phyloP scores from a whole-genome alignment of 129 eudicot species.

The Helianthus tuberosus region DNA sequence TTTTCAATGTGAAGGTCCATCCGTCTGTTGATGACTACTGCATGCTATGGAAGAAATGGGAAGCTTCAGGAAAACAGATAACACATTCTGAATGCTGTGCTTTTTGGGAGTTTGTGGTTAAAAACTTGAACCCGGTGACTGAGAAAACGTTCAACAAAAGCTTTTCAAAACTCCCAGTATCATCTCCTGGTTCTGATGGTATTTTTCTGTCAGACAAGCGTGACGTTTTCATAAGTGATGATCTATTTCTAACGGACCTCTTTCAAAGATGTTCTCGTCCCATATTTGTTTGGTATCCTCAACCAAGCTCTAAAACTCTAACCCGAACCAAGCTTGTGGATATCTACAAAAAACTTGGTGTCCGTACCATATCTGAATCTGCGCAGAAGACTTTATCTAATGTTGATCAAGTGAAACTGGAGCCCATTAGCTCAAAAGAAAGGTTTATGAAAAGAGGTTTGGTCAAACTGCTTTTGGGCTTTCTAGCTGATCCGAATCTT shows the following conservation, averaged over 20 bases:
- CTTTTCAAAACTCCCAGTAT: slow-evolving; percentile 45
- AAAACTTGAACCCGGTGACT: slow-evolving; percentile 27
- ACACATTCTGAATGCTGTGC: slow-evolving; percentile 49
- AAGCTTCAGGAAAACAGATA: slow-evolving; percentile 28
- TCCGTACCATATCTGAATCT: slow-evolving; percentile 45
- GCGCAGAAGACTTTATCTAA: slow-evolving; percentile 27
- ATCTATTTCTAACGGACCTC: slow-evolving; percentile 47
- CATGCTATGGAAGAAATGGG: slow-evolving; percentile 57
- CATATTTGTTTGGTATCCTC: slow-evolving; percentile 60
- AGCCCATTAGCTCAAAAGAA: slow-evolving; percentile 20
- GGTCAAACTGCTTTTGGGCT: slow-evolving; percentile 49
- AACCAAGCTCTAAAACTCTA: slow-evolving; percentile 28
- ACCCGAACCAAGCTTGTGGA: slow-evolving; percentile 41
- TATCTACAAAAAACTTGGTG: slow-evolving; percentile 48
- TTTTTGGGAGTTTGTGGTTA: slow-evolving; percentile 49
- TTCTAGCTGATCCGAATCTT: slow-evolving; percentile 37
- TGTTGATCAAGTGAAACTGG: slow-evolving; percentile 1
- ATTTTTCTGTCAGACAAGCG: slow-evolving; percentile 37
- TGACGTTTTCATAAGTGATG: slow-evolving; percentile 58
- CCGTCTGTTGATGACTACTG: slow-evolving; percentile 55
- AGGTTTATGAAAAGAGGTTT: slow-evolving; percentile 36
- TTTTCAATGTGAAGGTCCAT: slow-evolving; percentile 33
- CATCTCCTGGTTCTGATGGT: slow-evolving; percentile 22
- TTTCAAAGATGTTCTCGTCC: slow-evolving; percentile 37
- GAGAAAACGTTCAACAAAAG: slow-evolving; percentile 20